Conservation (phyloP, 352 stramenopile genomes). For the Pythium oligandrum region DNA sequence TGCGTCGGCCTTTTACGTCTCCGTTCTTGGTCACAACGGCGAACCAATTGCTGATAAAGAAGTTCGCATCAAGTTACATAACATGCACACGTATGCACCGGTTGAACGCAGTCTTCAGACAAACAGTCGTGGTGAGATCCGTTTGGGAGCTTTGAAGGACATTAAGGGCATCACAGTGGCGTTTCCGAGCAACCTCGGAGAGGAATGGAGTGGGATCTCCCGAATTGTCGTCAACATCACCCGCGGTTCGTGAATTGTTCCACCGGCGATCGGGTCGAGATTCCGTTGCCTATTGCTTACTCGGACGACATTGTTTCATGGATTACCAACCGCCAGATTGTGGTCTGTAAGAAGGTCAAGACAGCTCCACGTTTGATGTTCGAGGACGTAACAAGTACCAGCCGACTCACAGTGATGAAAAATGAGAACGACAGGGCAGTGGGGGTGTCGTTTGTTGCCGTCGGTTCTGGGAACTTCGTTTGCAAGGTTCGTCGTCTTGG, state of each 20-base stretch:
- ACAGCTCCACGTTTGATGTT: too few species aligned
- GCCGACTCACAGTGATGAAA: too few species aligned
- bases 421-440: too few species aligned
- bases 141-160: constrained; percentile 26
- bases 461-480: too few species aligned
- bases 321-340: constrained; percentile 19
- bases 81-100: constrained; percentile 18
- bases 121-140: constrained; percentile 30
- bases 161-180: constrained; percentile 15
- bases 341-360: constrained; percentile 26
- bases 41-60: constrained; percentile 26
- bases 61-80: constrained; percentile 18
- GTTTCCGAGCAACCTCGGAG: constrained; percentile 1
- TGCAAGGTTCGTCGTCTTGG: too few species aligned
- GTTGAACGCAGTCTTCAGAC: constrained; percentile 22
- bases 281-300: constrained; percentile 29
- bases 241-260: constrained; percentile 27
- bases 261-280: constrained; percentile 21
- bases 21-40: constrained; percentile 49
- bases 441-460: too few species aligned
- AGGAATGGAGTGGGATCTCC: constrained; percentile 36
- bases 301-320: constrained; percentile 23
- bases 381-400: too few species aligned
- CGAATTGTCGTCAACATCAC: constrained; percentile 17
- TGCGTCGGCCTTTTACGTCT: constrained; percentile 24